Base-by-base conservation (phyloP, 331 rosid species). In the Pyracantha coccinea region DNA sequence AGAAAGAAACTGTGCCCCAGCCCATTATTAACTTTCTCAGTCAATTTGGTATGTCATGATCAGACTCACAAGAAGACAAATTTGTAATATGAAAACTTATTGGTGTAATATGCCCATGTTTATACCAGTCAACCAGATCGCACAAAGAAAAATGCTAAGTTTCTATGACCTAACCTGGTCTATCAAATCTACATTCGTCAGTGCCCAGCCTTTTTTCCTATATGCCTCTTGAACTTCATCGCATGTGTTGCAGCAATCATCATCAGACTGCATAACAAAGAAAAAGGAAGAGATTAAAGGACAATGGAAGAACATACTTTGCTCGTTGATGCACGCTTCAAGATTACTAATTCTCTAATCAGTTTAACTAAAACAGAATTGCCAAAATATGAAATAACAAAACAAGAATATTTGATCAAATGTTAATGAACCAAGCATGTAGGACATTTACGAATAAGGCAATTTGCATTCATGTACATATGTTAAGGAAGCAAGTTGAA, bases 201-300 rank as follows among this genome's bases (percentile, higher is more conserved):
- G 13, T 28, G 88, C 96, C 98, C 98, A 93, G 24, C 98, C 98
- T 82, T 76, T 93, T 87, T 93, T 89, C 86, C 80, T 85, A 80
- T 93, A 93, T 81, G 96, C 98, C n/a, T 93, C 98, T n/a, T 86
- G 92, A 77, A 93, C 96, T 80, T 91, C 98, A 81, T 93, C 98
- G 69, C 98, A 93, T 66, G 90, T 78, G 69, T 93, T 93, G 81
- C 98, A 93, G 64, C 98, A 93, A 5, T 91, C 81, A 63, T 89
- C 93, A 77, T 91, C 98, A 8, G 92, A 85, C 98, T 93, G 98
- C 83, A 84, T 33, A 68, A 32, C 57, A 65, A 50, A 50, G 21
- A 64, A 75, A 68, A 55, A 47, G 73, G 52, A 59, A 71, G 62
- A 57, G 27, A 21, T 57, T 57, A 3, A 3, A 13, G 25, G 27